Evolutionary conservation across 2,329 filamentous ascomycete species (phyloP).

Genomic region (Geosmithia putterillii): DNA sequence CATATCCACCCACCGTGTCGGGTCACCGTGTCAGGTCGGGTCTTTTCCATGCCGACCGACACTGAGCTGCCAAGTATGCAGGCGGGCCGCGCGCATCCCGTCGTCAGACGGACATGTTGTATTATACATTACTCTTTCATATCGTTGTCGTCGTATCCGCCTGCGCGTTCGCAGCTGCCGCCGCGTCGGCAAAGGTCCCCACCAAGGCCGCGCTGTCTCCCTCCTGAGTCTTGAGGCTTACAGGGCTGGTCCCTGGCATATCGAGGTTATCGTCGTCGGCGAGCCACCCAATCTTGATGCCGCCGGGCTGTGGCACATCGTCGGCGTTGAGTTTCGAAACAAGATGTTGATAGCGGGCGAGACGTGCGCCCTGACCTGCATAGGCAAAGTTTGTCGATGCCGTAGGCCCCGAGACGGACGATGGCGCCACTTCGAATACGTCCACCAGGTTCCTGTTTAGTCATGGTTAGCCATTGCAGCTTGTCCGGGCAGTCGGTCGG

Average conservation of each 20-base stretch:
- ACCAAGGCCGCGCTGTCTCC: slow-evolving; percentile 32
- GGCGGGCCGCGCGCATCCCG: background rate
- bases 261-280: slow-evolving; percentile 37
- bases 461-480: slow-evolving; percentile 3
- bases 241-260: slow-evolving; percentile 23
- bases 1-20: background rate
- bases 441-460: slow-evolving; percentile 54
- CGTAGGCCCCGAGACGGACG: slow-evolving; percentile 11
- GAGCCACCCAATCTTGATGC: slow-evolving; percentile 42
- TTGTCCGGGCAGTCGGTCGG: background rate
- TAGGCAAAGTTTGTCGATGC: slow-evolving; percentile 29
- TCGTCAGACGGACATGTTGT: background rate
- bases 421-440: slow-evolving; percentile 51
- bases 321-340: slow-evolving; percentile 45
- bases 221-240: slow-evolving; percentile 19
- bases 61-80: background rate
- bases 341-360: slow-evolving; percentile 48
- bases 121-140: slow-evolving; percentile 23
- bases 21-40: too few relatives aligned
- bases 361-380: slow-evolving; percentile 41
- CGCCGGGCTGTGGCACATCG: slow-evolving; percentile 21
- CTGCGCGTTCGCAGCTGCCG: slow-evolving; percentile 21
- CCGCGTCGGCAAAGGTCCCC: slow-evolving; percentile 49
- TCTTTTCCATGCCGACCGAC: too few relatives aligned
- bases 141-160: background rate